Evolutionary conservation across 441 rosid species (phyloP).

Genomic region (Syzygium malaccense): DNA sequence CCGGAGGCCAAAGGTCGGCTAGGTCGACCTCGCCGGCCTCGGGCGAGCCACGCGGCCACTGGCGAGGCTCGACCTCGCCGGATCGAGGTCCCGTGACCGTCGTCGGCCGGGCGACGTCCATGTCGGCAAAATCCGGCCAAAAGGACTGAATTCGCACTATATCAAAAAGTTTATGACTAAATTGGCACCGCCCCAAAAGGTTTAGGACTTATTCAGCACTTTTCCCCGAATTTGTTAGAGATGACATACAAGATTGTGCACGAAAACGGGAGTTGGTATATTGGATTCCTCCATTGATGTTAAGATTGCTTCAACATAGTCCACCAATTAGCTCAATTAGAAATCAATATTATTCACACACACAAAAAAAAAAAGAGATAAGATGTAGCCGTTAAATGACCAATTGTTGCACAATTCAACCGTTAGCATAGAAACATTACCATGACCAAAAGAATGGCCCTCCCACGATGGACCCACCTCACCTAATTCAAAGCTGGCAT

Average conservation of each 20-base stretch:
- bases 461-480: slow-evolving; percentile 2
- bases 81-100: too few relatives aligned
- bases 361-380: too few relatives aligned
- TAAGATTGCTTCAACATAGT: neutral
- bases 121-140: too few relatives aligned
- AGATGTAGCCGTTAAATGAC: neutral
- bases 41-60: too few relatives aligned
- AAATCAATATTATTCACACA: neutral
- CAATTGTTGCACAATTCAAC: neutral
- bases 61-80: too few relatives aligned
- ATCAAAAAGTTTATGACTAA: too few relatives aligned
- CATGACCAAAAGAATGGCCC: neutral
- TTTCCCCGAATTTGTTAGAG: neutral
- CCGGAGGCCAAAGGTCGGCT: too few relatives aligned
- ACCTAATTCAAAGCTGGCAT: slow-evolving; percentile 16
- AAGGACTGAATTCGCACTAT: too few relatives aligned
- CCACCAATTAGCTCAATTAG: neutral
- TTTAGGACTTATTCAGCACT: too few relatives aligned
- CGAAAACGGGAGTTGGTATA: neutral
- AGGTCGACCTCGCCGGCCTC: too few relatives aligned
- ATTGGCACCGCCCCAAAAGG: too few relatives aligned
- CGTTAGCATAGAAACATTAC: neutral
- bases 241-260: neutral
- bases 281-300: neutral
- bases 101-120: too few relatives aligned